phyloP scores from a whole-genome alignment of 176 grass and related monocot species.

The Oryza punctata region DNA sequence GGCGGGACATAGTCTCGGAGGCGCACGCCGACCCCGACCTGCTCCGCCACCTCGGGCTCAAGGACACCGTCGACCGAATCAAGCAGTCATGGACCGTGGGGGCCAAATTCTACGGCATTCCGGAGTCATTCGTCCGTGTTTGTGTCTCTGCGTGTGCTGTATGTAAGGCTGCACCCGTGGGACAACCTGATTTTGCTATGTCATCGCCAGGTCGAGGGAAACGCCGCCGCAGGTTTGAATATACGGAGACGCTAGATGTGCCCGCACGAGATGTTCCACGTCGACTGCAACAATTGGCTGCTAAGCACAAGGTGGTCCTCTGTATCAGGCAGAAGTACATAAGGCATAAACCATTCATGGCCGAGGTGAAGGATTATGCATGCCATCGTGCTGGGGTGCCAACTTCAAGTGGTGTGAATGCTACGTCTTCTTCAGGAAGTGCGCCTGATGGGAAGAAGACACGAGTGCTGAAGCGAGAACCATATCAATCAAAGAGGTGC shows the following conservation, averaged over 20 bases:
- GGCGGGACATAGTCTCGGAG: slow-evolving; percentile 75
- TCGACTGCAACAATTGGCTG: slow-evolving; percentile 82
- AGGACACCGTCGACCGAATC: slow-evolving; percentile 96
- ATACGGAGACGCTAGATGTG: slow-evolving; percentile 89
- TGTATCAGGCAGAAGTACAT: slow-evolving; percentile 99
- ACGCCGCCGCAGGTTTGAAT: slow-evolving; percentile 91
- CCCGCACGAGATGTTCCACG: slow-evolving; percentile 86
- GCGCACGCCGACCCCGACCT: slow-evolving; percentile 85
- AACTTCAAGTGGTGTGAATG: slow-evolving; percentile 46
- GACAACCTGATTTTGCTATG: slow-evolving; percentile 46
- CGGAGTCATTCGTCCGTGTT: slow-evolving; percentile 86
- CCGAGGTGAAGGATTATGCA: slow-evolving; percentile 98
- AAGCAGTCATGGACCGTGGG: slow-evolving; percentile 95
- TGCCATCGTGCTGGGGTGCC: slow-evolving; percentile 94
- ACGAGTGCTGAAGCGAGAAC: slow-evolving; percentile 83
- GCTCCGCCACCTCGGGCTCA: slow-evolving; percentile 84
- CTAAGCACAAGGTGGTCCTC: slow-evolving; percentile 95
- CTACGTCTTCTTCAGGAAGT: slow-evolving; percentile 39
- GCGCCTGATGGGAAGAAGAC: slow-evolving; percentile 67
- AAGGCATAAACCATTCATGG: slow-evolving; percentile 98
- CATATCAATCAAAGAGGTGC: slow-evolving; percentile 95
- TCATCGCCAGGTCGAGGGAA: slow-evolving; percentile 54
- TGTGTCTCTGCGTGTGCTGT: slow-evolving; percentile 78
- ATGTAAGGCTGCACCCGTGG: slow-evolving; percentile 65
- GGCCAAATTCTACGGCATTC: slow-evolving; percentile 97